These are phyloP conservation scores for Fusarium austroafricanum DNA, from an alignment of 2,329 filamentous ascomycete species.

Conservation along the genomic window DNA sequence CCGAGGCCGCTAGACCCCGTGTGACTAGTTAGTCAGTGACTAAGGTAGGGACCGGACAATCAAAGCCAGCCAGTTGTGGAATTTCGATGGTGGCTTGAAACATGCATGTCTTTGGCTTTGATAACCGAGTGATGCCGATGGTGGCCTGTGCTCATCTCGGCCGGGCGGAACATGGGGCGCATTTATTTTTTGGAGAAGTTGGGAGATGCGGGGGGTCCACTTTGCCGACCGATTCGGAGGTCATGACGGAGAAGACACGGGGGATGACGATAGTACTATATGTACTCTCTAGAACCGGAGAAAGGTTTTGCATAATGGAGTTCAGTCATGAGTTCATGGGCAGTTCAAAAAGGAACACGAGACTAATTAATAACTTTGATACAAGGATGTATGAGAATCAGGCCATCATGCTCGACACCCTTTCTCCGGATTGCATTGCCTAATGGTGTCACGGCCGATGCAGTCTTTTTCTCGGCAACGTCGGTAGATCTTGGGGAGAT, in stretches of 20 bases:
- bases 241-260: background rate
- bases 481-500: constrained; percentile 19
- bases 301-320: background rate
- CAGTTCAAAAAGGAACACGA: background rate
- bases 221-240: constrained; percentile 13
- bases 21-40: too few species aligned
- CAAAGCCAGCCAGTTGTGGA: constrained; percentile 9
- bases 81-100: background rate
- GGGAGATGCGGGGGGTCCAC: constrained; percentile 7
- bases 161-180: constrained; percentile 41
- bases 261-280: too few species aligned
- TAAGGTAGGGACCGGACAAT: too few species aligned
- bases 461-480: constrained; percentile 29
- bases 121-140: constrained; percentile 47
- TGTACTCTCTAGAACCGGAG: background rate
- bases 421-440: constrained; percentile 20
- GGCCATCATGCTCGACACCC: constrained; percentile 17
- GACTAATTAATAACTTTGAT: background rate
- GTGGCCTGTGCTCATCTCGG: constrained; percentile 46
- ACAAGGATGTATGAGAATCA: constrained; percentile 14
- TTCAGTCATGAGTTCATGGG: background rate
- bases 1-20: constrained; percentile 17
- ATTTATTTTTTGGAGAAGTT: constrained; percentile 28
- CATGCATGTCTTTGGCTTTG: background rate
- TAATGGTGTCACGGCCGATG: constrained; percentile 30